Evolutionary conservation across 2,329 filamentous ascomycete genomes (phyloP).

Genomic region (Coleophoma cylindrospora): DNA sequence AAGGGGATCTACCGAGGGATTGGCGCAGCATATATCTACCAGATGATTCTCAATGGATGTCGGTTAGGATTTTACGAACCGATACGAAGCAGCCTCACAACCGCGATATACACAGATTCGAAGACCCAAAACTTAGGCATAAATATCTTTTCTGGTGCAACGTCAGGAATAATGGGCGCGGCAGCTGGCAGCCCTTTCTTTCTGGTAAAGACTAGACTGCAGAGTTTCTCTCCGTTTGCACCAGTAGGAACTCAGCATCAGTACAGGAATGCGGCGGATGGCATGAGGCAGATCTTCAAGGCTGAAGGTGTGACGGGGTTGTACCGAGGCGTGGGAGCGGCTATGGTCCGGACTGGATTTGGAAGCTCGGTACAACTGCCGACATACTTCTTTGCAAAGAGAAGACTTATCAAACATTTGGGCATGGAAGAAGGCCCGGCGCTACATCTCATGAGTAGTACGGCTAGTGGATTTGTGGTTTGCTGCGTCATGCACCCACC

Average conservation of each 20-base stretch:
- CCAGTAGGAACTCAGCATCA: constrained; percentile 96
- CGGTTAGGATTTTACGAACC: constrained; percentile 97
- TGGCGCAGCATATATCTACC: constrained; percentile 91
- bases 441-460: constrained; percentile 83
- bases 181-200: constrained; percentile 96
- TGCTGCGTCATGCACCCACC: constrained; percentile 98
- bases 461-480: constrained; percentile 89
- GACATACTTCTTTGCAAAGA: constrained; percentile 97
- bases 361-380: constrained; percentile 94
- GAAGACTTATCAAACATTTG: constrained; percentile 73
- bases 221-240: constrained; percentile 87
- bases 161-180: constrained; percentile 85
- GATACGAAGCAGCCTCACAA: constrained; percentile 68
- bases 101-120: constrained; percentile 64
- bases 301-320: constrained; percentile 75
- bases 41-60: constrained; percentile 93
- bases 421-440: constrained; percentile 88
- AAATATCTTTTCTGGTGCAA: constrained; percentile 90
- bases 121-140: constrained; percentile 79
- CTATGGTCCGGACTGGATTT: constrained; percentile 94
- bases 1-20: constrained; percentile 83
- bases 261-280: constrained; percentile 82
- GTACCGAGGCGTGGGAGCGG: constrained; percentile 86
- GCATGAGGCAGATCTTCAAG: constrained; percentile 72
- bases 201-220: constrained; percentile 91